These are phyloP conservation scores for Neopestalotiopsis sp. DNA, from an alignment of 2,329 filamentous ascomycete genomes.

Conservation along the genomic window DNA sequence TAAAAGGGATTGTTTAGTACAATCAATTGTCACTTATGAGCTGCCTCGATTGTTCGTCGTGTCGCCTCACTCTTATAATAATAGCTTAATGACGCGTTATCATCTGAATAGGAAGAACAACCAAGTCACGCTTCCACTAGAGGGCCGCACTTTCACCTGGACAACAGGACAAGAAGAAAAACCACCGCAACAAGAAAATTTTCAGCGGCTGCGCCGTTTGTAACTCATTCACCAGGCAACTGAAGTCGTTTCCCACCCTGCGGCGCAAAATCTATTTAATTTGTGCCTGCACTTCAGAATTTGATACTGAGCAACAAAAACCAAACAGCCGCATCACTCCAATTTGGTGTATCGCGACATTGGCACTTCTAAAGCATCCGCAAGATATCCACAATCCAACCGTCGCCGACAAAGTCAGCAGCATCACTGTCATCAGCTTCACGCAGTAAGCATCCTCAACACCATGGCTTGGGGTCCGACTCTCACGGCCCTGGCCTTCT, in stretches of 20 bases:
- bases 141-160: background rate
- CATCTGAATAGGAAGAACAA: background rate
- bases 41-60: background rate
- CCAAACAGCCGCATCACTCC: too few species aligned
- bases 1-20: background rate
- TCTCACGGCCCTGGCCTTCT: background rate
- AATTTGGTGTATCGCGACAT: too few species aligned
- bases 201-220: background rate
- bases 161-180: background rate
- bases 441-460: background rate
- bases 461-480: constrained; percentile 2
- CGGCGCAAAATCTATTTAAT: too few species aligned
- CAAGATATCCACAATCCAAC: background rate
- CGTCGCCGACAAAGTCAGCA: background rate
- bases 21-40: background rate
- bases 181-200: background rate
- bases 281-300: too few species aligned
- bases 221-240: background rate
- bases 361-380: too few species aligned
- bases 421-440: background rate
- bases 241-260: too few species aligned
- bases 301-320: too few species aligned
- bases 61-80: background rate
- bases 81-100: background rate
- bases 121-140: background rate